phyloP scores from a whole-genome alignment of 2,329 filamentous ascomycete genomes.

The Pseudocercospora eumusae region DNA sequence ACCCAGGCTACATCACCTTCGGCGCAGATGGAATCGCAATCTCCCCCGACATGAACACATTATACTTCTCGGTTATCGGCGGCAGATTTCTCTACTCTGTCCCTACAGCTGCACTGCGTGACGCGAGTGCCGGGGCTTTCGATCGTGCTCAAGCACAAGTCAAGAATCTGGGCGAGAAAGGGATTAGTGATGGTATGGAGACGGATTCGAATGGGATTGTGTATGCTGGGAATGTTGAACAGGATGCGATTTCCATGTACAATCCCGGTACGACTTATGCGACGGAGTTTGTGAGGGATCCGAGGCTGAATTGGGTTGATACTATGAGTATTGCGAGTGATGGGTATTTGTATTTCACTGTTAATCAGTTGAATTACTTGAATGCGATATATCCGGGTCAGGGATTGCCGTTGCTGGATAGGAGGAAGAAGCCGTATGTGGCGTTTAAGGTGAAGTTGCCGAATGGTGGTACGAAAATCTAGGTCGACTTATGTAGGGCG shows the following conservation, averaged over 20 bases:
- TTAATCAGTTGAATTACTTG: slow-evolving; percentile 27
- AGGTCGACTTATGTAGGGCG: neutral
- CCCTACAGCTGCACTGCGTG: slow-evolving; percentile 44
- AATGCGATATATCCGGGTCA: slow-evolving; percentile 27
- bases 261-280: slow-evolving; percentile 46
- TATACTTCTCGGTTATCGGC: slow-evolving; percentile 49
- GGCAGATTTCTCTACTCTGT: slow-evolving; percentile 47
- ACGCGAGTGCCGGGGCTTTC: slow-evolving; percentile 37
- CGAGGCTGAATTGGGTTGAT: slow-evolving; percentile 53
- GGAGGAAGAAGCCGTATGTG: slow-evolving; percentile 26
- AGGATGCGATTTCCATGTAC: slow-evolving; percentile 50
- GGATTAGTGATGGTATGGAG: slow-evolving; percentile 53
- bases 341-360: slow-evolving; percentile 53
- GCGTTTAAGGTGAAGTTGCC: slow-evolving; percentile 25
- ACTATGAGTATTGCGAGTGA: slow-evolving; percentile 41
- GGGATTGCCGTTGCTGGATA: slow-evolving; percentile 23
- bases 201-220: slow-evolving; percentile 51
- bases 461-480: slow-evolving; percentile 23
- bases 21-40: slow-evolving; percentile 53
- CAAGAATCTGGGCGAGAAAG: slow-evolving; percentile 48
- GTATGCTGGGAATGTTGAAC: slow-evolving; percentile 52
- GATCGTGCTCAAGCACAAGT: slow-evolving; percentile 46
- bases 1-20: slow-evolving; percentile 43
- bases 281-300: slow-evolving; percentile 47
- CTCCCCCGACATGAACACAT: slow-evolving; percentile 46